Conservation (phyloP, 225 moss, liverwort and hornwort species). For the Pleurozium schreberi region DNA sequence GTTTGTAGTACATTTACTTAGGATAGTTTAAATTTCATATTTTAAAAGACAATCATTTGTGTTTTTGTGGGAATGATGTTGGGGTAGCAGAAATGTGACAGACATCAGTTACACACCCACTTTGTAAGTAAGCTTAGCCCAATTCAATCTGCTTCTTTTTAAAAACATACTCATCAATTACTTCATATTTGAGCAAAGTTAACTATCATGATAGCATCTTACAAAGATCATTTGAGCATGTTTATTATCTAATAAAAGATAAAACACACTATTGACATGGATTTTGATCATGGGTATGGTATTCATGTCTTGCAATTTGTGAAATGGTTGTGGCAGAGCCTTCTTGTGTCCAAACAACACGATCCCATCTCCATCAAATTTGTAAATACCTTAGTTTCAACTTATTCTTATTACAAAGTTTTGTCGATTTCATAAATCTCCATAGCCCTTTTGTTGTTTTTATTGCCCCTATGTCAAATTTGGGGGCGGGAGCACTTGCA, state of each 20-base stretch:
- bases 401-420: neutral
- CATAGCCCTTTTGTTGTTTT: neutral
- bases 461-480: neutral
- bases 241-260: too few relatives aligned
- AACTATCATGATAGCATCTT: neutral
- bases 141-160: neutral
- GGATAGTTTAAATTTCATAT: neutral
- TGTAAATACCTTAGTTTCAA: neutral
- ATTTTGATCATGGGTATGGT: neutral
- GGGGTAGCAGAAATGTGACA: neutral
- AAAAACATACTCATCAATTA: neutral
- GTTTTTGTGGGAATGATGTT: neutral
- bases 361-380: neutral
- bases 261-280: neutral
- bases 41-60: neutral
- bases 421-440: neutral
- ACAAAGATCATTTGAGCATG: neutral
- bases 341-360: conserved; percentile 8
- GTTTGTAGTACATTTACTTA: neutral
- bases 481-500: neutral
- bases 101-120: neutral
- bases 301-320: neutral
- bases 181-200: neutral
- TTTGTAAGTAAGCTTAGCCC: neutral
- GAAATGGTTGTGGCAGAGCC: neutral